A percentile compares a stretch with the other conserved stretches of the same genome.
phyloP scores from a whole-genome alignment of 2,329 filamentous ascomycete species.

The Xenosphaeropsis pyriputrescens region DNA sequence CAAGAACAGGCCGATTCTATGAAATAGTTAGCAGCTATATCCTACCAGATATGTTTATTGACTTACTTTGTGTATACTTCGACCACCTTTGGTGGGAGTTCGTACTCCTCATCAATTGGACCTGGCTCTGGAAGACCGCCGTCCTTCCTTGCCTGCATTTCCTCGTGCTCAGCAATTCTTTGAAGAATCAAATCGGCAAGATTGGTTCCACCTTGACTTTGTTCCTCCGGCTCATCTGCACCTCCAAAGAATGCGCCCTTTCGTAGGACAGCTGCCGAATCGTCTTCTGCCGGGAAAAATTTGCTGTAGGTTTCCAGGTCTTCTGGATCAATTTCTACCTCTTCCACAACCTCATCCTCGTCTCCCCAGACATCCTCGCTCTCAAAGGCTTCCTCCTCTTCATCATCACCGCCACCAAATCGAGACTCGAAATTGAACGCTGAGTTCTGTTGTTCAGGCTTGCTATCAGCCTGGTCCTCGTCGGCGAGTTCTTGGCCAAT shows the following conservation, averaged over 20 bases:
- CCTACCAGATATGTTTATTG: neutral
- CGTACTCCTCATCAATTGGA: slow-evolving; percentile 59
- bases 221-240: slow-evolving; percentile 24
- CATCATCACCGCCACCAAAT: slow-evolving; percentile 40
- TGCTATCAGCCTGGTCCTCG: slow-evolving; percentile 49
- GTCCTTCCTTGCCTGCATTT: slow-evolving; percentile 33
- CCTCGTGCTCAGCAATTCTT: slow-evolving; percentile 88
- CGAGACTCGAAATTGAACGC: slow-evolving; percentile 73
- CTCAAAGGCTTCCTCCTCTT: slow-evolving; percentile 33
- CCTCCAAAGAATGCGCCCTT: slow-evolving; percentile 14
- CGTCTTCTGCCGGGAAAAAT: slow-evolving; percentile 62
- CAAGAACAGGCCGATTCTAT: slow-evolving; percentile 69
- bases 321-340: slow-evolving; percentile 72
- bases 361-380: slow-evolving; percentile 59
- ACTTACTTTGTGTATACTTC: slow-evolving; percentile 81
- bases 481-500: slow-evolving; percentile 81
- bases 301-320: slow-evolving; percentile 86
- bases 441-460: slow-evolving; percentile 30
- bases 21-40: slow-evolving; percentile 5
- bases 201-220: slow-evolving; percentile 51
- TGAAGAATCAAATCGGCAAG: slow-evolving; percentile 85
- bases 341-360: slow-evolving; percentile 57
- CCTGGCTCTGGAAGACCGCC: slow-evolving; percentile 18
- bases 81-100: slow-evolving; percentile 80
- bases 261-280: slow-evolving; percentile 11